Percentiles rank a stretch among this genome's conserved stretches.
phyloP scores from a whole-genome alignment of 2,329 filamentous ascomycete genomes.

The Cladophialophora yegresii region DNA sequence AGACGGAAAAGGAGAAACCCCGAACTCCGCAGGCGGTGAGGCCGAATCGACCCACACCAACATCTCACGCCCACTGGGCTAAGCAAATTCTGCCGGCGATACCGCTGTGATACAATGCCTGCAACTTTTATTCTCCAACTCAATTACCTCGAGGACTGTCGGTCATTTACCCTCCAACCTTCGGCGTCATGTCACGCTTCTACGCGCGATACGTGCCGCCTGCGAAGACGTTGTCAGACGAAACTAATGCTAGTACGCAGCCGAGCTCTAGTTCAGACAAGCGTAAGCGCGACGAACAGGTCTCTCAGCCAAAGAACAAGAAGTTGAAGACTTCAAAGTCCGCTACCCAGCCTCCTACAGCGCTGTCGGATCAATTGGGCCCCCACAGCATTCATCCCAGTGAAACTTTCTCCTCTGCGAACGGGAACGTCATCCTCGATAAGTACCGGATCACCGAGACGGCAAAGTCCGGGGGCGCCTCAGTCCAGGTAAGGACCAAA shows the following conservation, averaged over 20 bases:
- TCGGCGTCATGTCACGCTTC: slow-evolving; percentile 49
- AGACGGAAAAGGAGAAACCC: not conserved
- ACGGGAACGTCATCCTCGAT: slow-evolving; percentile 14
- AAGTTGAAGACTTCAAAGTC: slow-evolving; percentile 44
- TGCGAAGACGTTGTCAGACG: not conserved
- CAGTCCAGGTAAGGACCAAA: not conserved
- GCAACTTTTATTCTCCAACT: slow-evolving; percentile 15
- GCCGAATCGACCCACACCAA: not conserved
- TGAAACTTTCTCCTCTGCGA: slow-evolving; percentile 18
- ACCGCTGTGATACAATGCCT: not conserved
- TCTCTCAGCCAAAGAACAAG: slow-evolving; percentile 40
- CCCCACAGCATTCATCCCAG: not conserved
- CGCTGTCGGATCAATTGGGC: not conserved
- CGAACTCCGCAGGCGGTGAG: slow-evolving; percentile 14
- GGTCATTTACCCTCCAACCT: not conserved
- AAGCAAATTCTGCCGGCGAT: slow-evolving; percentile 16
- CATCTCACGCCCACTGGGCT: not conserved
- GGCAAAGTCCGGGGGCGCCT: slow-evolving; percentile 3
- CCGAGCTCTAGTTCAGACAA: slow-evolving; percentile 32
- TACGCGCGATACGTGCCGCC: slow-evolving; percentile 53
- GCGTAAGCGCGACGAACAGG: slow-evolving; percentile 36
- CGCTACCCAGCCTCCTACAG: not conserved
- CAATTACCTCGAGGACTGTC: not conserved
- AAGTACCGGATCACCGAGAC: slow-evolving; percentile 27
- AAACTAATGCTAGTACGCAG: not conserved